phyloP scores from a whole-genome alignment of 805 yeast species.

The Suhomyces faveliae region DNA sequence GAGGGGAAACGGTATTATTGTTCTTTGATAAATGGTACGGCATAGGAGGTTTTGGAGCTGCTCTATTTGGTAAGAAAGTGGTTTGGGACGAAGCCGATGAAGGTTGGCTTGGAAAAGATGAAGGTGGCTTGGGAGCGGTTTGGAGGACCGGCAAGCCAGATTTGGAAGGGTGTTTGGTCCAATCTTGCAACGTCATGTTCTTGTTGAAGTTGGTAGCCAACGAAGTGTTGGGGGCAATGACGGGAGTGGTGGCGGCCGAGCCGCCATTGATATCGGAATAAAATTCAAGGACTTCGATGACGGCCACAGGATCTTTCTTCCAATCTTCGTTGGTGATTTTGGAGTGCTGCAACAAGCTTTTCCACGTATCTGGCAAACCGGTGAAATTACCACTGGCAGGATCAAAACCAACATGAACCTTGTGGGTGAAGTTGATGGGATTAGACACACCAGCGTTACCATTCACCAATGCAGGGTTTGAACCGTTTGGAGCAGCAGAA shows the following conservation, averaged over 20 bases:
- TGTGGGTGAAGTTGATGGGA: slow-evolving; percentile 93
- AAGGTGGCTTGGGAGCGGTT: neutral
- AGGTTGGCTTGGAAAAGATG: slow-evolving; percentile 1
- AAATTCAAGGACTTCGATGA: slow-evolving; percentile 58
- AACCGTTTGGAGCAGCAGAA: too few species aligned
- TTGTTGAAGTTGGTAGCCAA: slow-evolving; percentile 18
- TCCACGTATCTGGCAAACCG: slow-evolving; percentile 59
- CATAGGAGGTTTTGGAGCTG: slow-evolving; percentile 45
- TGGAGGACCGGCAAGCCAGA: slow-evolving; percentile 5
- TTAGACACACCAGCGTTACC: slow-evolving; percentile 64
- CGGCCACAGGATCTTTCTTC: slow-evolving; percentile 64
- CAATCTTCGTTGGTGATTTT: slow-evolving; percentile 62
- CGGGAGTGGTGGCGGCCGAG: slow-evolving; percentile 28
- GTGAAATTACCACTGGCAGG: slow-evolving; percentile 65
- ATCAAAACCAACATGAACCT: slow-evolving; percentile 85
- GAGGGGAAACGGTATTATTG: slow-evolving; percentile 26
- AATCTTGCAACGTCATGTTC: slow-evolving; percentile 35
- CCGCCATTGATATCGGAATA: slow-evolving; percentile 49
- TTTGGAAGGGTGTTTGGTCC: slow-evolving; percentile 37
- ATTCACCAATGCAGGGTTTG: slow-evolving; percentile 5
- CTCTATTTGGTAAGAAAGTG: slow-evolving; percentile 34
- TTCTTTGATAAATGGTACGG: slow-evolving; percentile 33
- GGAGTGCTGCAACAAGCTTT: slow-evolving; percentile 53
- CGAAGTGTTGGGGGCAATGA: slow-evolving; percentile 20
- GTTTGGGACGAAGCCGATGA: slow-evolving; percentile 10